phyloP scores from a whole-genome alignment of 1,284 basidiomycete genomes.

The Cutaneotrichosporon sp. region DNA sequence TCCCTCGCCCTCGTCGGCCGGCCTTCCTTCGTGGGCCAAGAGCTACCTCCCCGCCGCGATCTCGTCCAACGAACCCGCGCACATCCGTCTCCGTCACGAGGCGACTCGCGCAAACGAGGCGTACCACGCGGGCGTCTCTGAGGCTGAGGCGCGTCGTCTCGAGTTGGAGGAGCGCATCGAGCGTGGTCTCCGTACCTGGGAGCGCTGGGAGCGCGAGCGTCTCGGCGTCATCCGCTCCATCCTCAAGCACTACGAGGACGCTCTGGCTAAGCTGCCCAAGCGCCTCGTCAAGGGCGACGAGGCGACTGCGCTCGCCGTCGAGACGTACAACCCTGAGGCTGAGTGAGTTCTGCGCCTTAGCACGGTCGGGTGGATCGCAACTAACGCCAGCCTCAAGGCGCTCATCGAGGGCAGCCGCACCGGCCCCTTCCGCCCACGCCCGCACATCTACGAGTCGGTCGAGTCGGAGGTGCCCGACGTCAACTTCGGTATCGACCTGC shows the following conservation, averaged over 20 bases:
- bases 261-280: conserved; percentile 68
- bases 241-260: conserved; percentile 78
- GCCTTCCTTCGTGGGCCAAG: conserved; percentile 31
- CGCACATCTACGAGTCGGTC: conserved; percentile 80
- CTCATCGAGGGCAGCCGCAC: conserved; percentile 87
- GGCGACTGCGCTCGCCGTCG: conserved; percentile 70
- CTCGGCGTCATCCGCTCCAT: conserved; percentile 80
- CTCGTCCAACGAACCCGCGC: conserved; percentile 61
- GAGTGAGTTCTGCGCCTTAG: conserved; percentile 55
- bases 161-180: conserved; percentile 82
- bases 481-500: conserved; percentile 83
- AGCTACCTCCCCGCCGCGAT: conserved; percentile 42
- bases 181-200: conserved; percentile 72
- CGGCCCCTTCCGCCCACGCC: conserved; percentile 77
- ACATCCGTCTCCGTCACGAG: conserved; percentile 70
- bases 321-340: conserved; percentile 79
- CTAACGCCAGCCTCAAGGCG: conserved; percentile 28
- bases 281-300: conserved; percentile 66
- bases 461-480: conserved; percentile 77
- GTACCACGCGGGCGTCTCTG: conserved; percentile 67
- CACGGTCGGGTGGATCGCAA: no score
- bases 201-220: conserved; percentile 81
- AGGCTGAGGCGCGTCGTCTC: conserved; percentile 72
- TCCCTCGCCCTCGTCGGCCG: not conserved
- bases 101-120: conserved; percentile 73